Evolutionary conservation across 495 filamentous ascomycete genomes (phyloP), one percentile per base, ranked within the genome.

Genomic region (Annulohypoxylon maeteangense): DNA sequence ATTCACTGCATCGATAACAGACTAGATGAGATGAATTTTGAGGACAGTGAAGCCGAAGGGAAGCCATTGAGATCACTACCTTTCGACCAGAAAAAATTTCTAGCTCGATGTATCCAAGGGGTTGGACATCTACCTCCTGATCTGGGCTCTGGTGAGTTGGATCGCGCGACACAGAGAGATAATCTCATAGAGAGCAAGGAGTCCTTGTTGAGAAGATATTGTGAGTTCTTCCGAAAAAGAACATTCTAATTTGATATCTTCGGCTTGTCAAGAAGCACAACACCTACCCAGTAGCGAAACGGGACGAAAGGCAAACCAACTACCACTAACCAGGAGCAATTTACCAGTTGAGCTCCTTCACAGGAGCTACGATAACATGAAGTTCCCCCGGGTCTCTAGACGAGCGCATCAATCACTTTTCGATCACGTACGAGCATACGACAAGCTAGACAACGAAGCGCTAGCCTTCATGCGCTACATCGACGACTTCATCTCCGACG

Each of bases 391-490:
- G 14, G 56, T 61, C 6, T 62, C 60, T 2, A 47, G 70, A 29
- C 31, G 44, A 25, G 65, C 60, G 3, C 65, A 72, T 29, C 47
- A 68, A 29, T 22, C 34, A 1, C 60, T 68, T 25, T 72, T 61
- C 47, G 14, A 53, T 1, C 12, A n/a, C 0, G 32, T 34, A 31
- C 38, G 12, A 36, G 0, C 20, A 1, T 4, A 8, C 4, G 36
- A 72, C 16, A 44, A 38, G 2, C 61, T 68, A 6, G 18, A 51
- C 23, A 27, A 65, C n/a, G 23, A 61, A 23, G 70, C 61, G 18
- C 58, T 25, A 1, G 59, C 69, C 14, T 72, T 55, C 32, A 67
- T 67, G 69, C 63, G 64, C 8, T 47, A 72, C 11, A 65, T 72
- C 8, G 64, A 72, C 27, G 65, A 68, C 27, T 68, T 60, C 40